Percentiles rank a stretch among this genome's conserved stretches.
Evolutionary conservation across 2,329 filamentous ascomycete genomes (phyloP).

Genomic region (Aureobasidium melanogenum): DNA sequence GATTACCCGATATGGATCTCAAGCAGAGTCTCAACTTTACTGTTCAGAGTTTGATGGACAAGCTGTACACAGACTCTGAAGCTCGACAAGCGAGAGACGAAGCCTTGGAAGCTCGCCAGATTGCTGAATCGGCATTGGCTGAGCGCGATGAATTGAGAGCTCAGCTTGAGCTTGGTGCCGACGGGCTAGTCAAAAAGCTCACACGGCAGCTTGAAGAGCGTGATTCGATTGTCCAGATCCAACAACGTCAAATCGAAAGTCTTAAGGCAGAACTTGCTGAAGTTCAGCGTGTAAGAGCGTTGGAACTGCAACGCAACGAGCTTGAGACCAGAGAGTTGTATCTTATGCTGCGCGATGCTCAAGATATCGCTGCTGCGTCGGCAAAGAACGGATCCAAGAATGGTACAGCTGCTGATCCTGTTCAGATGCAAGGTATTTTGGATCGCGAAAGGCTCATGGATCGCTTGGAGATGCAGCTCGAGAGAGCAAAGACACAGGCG

Average conservation of each 20-base stretch:
- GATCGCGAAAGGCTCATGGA: slow-evolving; percentile 90
- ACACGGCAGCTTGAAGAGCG: slow-evolving; percentile 95
- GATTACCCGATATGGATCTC: slow-evolving; percentile 91
- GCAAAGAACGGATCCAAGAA: slow-evolving; percentile 52
- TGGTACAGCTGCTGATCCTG: slow-evolving; percentile 56
- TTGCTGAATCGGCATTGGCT: slow-evolving; percentile 90
- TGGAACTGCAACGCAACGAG: slow-evolving; percentile 90
- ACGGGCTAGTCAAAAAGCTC: slow-evolving; percentile 84
- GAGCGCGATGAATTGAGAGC: slow-evolving; percentile 92
- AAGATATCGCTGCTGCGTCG: slow-evolving; percentile 87
- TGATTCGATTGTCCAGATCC: slow-evolving; percentile 78
- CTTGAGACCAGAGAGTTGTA: slow-evolving; percentile 93
- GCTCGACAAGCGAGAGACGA: slow-evolving; percentile 88
- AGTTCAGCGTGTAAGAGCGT: slow-evolving; percentile 73
- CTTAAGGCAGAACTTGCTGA: slow-evolving; percentile 85
- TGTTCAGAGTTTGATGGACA: slow-evolving; percentile 88
- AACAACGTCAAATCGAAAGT: slow-evolving; percentile 74
- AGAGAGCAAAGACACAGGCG: slow-evolving; percentile 94
- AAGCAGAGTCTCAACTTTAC: slow-evolving; percentile 98
- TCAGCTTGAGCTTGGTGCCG: slow-evolving; percentile 81
- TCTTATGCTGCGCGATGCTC: slow-evolving; percentile 94
- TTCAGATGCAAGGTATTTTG: slow-evolving; percentile 82
- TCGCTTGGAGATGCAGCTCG: slow-evolving; percentile 86
- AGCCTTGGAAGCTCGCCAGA: slow-evolving; percentile 78
- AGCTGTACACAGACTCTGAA: slow-evolving; percentile 92